Conservation (phyloP, 2,329 filamentous ascomycete genomes). For the Fusarium sarcochroum region DNA sequence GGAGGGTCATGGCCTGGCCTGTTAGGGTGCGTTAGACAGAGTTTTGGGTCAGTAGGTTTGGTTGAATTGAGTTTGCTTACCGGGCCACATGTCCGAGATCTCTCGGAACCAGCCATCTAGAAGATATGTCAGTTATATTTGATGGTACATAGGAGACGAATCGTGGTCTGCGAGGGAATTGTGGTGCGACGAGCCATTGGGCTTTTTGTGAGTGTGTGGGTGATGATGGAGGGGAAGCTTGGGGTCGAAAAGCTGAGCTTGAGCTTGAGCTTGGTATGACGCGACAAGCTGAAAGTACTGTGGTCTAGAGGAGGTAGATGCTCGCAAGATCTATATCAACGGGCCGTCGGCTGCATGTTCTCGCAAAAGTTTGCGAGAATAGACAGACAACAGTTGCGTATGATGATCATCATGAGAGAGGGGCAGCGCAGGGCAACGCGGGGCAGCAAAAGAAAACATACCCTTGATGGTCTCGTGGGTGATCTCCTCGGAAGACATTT, state of each 20-base stretch:
- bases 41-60: not conserved
- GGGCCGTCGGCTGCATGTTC: not conserved
- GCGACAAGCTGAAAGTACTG: not conserved
- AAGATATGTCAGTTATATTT: conserved; percentile 26
- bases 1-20: conserved; percentile 98
- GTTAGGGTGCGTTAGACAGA: conserved; percentile 19
- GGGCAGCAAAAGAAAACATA: conserved; percentile 55
- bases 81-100: conserved; percentile 98
- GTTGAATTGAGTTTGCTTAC: conserved; percentile 52
- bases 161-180: conserved; percentile 3
- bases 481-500: conserved; percentile 74
- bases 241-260: not conserved
- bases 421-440: conserved; percentile 44
- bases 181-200: conserved; percentile 2
- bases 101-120: conserved; percentile 99
- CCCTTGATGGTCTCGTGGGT: conserved; percentile 84
- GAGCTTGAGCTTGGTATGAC: not conserved
- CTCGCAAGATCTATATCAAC: not conserved
- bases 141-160: not conserved
- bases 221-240: conserved; percentile 1
- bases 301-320: not conserved
- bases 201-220: not conserved
- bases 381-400: conserved; percentile 3
- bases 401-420: conserved; percentile 47
- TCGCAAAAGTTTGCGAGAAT: not conserved